These are phyloP conservation scores for Syzygium jambos DNA, from an alignment of 345 rosid genomes.

Conservation along the genomic window DNA sequence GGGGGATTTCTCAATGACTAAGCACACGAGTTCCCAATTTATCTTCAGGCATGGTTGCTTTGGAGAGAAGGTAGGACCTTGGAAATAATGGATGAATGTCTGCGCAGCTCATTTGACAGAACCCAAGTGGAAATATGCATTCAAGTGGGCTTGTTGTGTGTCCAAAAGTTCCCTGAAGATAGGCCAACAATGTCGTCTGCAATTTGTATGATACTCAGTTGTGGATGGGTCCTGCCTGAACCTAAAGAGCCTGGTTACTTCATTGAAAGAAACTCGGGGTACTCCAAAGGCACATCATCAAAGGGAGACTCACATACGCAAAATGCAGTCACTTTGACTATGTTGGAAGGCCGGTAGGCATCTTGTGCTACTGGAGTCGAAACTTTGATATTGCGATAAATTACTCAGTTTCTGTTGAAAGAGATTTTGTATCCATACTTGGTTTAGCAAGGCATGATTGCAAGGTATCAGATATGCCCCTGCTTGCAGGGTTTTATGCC, in stretches of 20 bases:
- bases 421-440: background rate
- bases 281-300: background rate
- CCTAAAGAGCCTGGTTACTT: background rate
- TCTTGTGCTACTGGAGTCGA: background rate
- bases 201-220: background rate
- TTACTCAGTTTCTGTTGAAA: background rate
- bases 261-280: background rate
- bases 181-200: background rate
- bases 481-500: constrained; percentile 34
- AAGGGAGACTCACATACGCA: background rate
- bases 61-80: constrained; percentile 5
- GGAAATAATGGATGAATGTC: constrained; percentile 6
- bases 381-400: background rate
- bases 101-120: background rate
- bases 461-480: background rate
- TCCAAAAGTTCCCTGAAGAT: background rate
- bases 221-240: background rate
- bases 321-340: background rate
- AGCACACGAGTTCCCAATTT: background rate
- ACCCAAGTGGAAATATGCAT: background rate
- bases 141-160: constrained; percentile 6
- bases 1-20: background rate
- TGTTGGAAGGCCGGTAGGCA: background rate
- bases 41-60: constrained; percentile 13
- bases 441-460: background rate